Percentiles rank a stretch among this genome's conserved stretches.
phyloP scores from a whole-genome alignment of 148 eudicot species.

The Vaccinium vitisidaea region DNA sequence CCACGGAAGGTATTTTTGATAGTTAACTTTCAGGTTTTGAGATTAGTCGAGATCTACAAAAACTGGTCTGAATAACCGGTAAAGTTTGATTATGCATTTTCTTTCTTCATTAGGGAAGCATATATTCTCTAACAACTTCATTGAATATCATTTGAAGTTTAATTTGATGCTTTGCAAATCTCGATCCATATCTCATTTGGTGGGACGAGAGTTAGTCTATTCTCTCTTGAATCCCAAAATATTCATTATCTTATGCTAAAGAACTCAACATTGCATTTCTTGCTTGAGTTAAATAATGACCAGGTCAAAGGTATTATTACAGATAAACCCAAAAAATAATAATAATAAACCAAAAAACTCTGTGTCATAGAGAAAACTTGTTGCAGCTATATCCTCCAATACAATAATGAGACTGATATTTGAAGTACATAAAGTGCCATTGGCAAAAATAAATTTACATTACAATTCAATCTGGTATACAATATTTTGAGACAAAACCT shows the following conservation, averaged over 20 bases:
- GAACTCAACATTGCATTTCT: neutral
- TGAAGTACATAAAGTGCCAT: neutral
- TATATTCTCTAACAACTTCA: neutral
- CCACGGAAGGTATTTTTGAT: neutral
- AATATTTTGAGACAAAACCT: slow-evolving; percentile 3
- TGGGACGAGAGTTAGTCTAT: neutral
- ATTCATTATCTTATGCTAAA: neutral
- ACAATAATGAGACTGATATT: neutral
- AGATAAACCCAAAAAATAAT: neutral
- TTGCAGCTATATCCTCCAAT: neutral
- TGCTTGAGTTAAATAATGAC: neutral
- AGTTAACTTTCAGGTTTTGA: neutral
- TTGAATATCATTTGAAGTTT: neutral
- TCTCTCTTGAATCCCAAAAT: neutral
- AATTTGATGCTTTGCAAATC: neutral
- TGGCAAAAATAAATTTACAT: neutral
- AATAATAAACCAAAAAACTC: neutral
- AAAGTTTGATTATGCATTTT: neutral
- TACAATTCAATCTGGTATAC: neutral
- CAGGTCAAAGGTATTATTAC: neutral
- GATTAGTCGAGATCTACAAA: neutral
- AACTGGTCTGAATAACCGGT: fast-evolving
- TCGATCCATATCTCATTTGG: neutral
- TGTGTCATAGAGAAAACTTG: neutral
- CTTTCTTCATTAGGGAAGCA: neutral